phyloP scores from a whole-genome alignment of 2,329 filamentous ascomycete genomes.

The Leptodontidium sp. region DNA sequence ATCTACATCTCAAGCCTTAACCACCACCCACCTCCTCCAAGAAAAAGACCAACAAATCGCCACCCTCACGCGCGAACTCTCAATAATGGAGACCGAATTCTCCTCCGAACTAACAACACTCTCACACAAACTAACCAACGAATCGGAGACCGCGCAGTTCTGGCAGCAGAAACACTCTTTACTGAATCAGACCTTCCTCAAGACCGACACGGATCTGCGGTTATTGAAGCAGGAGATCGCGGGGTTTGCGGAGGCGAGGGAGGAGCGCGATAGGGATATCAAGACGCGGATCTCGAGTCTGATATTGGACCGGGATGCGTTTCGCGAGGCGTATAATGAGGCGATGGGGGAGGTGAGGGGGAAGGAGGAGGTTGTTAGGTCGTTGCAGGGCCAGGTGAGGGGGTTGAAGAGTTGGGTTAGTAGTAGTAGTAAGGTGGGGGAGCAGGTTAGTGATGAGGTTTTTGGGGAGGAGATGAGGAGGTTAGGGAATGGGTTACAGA shows the following conservation, averaged over 20 bases:
- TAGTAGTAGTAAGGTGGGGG: slow-evolving; percentile 67
- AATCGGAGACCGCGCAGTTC: slow-evolving; percentile 63
- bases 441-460: slow-evolving; percentile 70
- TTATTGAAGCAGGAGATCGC: slow-evolving; percentile 60
- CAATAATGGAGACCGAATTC: slow-evolving; percentile 62
- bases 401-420: slow-evolving; percentile 78
- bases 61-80: slow-evolving; percentile 60
- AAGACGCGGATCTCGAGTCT: slow-evolving; percentile 42
- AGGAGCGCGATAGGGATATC: slow-evolving; percentile 47
- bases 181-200: slow-evolving; percentile 60
- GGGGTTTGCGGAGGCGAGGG: slow-evolving; percentile 56
- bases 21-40: not conserved
- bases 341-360: slow-evolving; percentile 55
- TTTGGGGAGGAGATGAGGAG: slow-evolving; percentile 68
- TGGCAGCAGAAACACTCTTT: slow-evolving; percentile 65
- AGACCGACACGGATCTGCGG: slow-evolving; percentile 61
- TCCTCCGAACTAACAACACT: slow-evolving; percentile 60
- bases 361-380: slow-evolving; percentile 64
- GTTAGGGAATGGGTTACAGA: slow-evolving; percentile 73
- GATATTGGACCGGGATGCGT: slow-evolving; percentile 46
- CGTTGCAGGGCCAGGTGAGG: slow-evolving; percentile 65
- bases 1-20: not conserved
- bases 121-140: slow-evolving; percentile 51
- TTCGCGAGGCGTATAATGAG: slow-evolving; percentile 59
- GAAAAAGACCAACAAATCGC: slow-evolving; percentile 62